phyloP scores from a whole-genome alignment of 2,329 filamentous ascomycete genomes.

The Clonostachys sp. region DNA sequence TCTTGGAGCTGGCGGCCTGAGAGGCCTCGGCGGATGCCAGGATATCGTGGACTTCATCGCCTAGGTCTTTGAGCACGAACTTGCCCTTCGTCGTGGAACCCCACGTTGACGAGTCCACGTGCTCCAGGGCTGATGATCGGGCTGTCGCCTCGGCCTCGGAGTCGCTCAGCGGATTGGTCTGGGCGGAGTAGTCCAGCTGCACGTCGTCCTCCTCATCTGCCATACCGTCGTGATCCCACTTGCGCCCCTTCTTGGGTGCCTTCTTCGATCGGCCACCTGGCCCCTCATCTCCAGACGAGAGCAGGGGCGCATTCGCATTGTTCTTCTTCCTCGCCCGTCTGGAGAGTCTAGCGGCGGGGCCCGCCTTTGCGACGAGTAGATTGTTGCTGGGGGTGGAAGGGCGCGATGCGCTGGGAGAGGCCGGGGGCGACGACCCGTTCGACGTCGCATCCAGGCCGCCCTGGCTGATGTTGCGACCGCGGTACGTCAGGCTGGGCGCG shows the following conservation, averaged over 20 bases:
- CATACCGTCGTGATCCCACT: conserved; percentile 86
- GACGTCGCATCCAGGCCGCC: conserved; percentile 24
- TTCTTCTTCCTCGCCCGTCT: conserved; percentile 68
- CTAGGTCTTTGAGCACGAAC: conserved; percentile 89
- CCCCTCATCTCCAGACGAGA: conserved; percentile 79
- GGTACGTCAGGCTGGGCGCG: conserved; percentile 33
- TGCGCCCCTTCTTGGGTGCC: conserved; percentile 72
- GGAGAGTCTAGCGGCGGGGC: conserved; percentile 73
- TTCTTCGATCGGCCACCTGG: conserved; percentile 43
- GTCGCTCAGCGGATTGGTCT: conserved; percentile 46
- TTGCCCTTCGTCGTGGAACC: conserved; percentile 84
- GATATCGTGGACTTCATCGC: conserved; percentile 89
- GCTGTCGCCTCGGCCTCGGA: conserved; percentile 44
- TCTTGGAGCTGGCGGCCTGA: conserved; percentile 26
- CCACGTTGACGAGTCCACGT: conserved; percentile 76
- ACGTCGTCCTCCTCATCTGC: conserved; percentile 79
- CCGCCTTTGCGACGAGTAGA: conserved; percentile 63
- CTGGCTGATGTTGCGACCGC: conserved; percentile 26
- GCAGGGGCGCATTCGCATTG: conserved; percentile 56
- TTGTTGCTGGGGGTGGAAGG: conserved; percentile 71
- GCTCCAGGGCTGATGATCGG: conserved; percentile 60
- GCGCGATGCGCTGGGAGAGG: conserved; percentile 72
- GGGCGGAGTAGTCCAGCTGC: conserved; percentile 84
- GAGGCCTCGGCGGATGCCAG: conserved; percentile 74
- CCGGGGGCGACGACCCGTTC: conserved; percentile 60